Evolutionary conservation across 805 yeast species (phyloP), one percentile per base, ranked within the genome.

Genomic region (Starmerella bombicola): DNA sequence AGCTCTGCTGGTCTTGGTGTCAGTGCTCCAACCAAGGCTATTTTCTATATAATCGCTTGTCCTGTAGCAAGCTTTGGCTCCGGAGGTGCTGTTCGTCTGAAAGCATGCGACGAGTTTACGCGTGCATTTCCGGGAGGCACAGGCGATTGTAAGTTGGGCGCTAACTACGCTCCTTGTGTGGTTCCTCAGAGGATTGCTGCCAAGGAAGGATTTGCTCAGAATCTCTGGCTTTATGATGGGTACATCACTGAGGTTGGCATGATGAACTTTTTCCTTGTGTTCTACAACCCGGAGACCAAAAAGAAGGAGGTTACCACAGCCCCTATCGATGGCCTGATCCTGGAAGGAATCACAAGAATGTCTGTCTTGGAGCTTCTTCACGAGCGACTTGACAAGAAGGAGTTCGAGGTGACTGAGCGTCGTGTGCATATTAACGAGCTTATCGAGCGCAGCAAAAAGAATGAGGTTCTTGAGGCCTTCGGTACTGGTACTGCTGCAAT

Each of bases 121-220:
- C 81, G 98, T 68, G 97, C 98, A 23, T 88, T 97, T 97, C 97
- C 97, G 58, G 96, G 96, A 57, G 98, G 97, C 63, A 85, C 78
- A 54, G 98, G 98, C 65, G 82, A 88, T 73, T 78, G 76, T 63
- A 88, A 88, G 66, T 74, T 88, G 55, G 98, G 98, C 63, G 96
- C 95, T 47, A 88, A 88, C 70, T 88, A 88, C 59, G 96, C 96
- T 32, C 96, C 97, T 45, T 82, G 95, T 62, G 75, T 85, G 55
- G 70, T 73, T 57, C 96, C 97, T 24, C 95, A 83, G 66, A 68
- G 72, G 55, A 78, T 80, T 64, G 97, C 97, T 37, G 93, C 94
- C 42, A 58, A 69, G 25, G 76, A 86, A 64, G 98, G 98, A 30
- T 86, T 77, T 69, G 93, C 81, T 62, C 97, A 91, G 67, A 86